Conservation (phyloP, 2,329 filamentous ascomycete species). For the Tothia fuscella region DNA sequence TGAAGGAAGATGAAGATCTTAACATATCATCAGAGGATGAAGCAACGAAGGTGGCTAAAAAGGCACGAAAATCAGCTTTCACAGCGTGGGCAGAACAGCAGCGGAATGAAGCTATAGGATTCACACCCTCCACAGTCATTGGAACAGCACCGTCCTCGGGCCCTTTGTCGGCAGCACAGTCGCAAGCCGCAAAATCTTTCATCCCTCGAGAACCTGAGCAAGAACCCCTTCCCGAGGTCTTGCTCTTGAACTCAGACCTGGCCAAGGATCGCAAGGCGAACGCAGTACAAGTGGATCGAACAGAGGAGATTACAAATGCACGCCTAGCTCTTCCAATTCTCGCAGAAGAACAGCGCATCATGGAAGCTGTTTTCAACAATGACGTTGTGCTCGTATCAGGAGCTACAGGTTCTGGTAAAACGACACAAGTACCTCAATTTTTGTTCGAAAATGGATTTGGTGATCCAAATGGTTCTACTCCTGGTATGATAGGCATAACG, state of each 20-base stretch:
- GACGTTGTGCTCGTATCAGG: conserved; percentile 85
- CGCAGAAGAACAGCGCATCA: conserved; percentile 90
- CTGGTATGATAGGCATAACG: conserved; percentile 88
- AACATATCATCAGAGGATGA: conserved; percentile 20
- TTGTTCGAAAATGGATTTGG: conserved; percentile 90
- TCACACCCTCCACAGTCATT: conserved; percentile 36
- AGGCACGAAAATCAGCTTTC: conserved; percentile 56
- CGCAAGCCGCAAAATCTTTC: conserved; percentile 42
- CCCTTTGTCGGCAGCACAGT: conserved; percentile 28
- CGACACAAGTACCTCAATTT: conserved; percentile 94
- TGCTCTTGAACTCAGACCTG: conserved; percentile 44
- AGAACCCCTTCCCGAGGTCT: conserved; percentile 57
- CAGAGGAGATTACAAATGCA: conserved; percentile 62
- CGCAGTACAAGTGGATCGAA: conserved; percentile 58
- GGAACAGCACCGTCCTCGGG: conserved; percentile 24
- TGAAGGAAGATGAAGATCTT: conserved; percentile 26
- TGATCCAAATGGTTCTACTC: conserved; percentile 61
- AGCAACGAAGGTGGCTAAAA: conserved; percentile 26
- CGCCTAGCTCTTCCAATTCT: conserved; percentile 78
- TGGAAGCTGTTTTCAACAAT: conserved; percentile 94
- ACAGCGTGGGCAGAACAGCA: conserved; percentile 86
- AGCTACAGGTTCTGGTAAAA: conserved; percentile 93
- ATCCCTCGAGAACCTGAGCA: conserved; percentile 54
- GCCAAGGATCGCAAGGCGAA: conserved; percentile 59
- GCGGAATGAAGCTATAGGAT: conserved; percentile 71